phyloP scores from a whole-genome alignment of 176 grass and related monocot species.

The Oryza meridionalis region DNA sequence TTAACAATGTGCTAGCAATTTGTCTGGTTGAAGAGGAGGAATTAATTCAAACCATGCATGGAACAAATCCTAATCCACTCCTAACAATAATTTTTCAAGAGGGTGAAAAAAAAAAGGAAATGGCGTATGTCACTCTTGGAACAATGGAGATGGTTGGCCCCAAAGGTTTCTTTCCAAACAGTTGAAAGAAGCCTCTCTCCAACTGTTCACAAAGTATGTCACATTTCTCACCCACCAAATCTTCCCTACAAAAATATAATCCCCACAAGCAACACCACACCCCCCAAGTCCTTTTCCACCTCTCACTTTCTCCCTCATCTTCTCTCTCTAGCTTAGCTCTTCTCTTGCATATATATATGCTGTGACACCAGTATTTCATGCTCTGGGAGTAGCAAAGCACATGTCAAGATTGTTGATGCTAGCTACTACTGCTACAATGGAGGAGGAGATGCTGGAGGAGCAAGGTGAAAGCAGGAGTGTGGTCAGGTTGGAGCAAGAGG shows the following conservation, averaged over 20 bases:
- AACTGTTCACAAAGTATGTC: conserved; percentile 38
- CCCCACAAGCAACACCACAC: conserved; percentile 13
- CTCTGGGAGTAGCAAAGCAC: background rate
- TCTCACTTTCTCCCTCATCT: background rate
- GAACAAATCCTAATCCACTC: conserved; percentile 27
- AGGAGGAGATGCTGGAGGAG: conserved; percentile 40
- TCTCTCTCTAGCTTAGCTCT: background rate
- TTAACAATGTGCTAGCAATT: conserved; percentile 8
- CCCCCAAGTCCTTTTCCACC: background rate
- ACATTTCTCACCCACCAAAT: conserved; percentile 50
- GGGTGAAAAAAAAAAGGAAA: background rate
- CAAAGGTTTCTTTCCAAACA: conserved; percentile 45
- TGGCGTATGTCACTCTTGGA: background rate
- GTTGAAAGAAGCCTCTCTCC: conserved; percentile 51
- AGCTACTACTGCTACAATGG: background rate
- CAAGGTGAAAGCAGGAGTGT: background rate
- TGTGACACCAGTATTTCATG: background rate
- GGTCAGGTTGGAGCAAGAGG: conserved; percentile 30
- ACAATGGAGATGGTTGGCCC: background rate
- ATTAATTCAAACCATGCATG: conserved; percentile 18
- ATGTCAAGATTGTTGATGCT: conserved; percentile 27
- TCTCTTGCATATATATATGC: background rate
- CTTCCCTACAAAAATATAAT: conserved; percentile 21
- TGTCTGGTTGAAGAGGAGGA: conserved; percentile 15
- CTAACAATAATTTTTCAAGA: conserved; percentile 26